Evolutionary conservation across 768 basidiomycete species (phyloP).

Genomic region (Tricholoma hemisulphureum): DNA sequence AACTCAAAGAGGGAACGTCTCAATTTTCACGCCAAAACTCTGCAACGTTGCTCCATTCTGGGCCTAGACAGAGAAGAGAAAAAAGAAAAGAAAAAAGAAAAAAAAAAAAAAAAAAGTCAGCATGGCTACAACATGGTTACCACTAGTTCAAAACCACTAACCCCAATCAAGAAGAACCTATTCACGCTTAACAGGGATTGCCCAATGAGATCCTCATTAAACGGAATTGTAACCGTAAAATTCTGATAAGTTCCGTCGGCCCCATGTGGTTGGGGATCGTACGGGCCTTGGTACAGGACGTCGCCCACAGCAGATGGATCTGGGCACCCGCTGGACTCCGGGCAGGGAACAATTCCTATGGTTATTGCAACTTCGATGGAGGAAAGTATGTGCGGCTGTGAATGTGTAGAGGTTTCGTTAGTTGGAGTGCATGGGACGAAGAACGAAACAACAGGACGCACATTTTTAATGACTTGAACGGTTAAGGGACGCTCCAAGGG

Average conservation of each 20-base stretch:
- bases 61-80: not conserved
- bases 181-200: not conserved
- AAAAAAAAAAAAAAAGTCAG: not conserved
- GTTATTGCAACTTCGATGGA: not conserved
- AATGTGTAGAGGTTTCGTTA: not conserved
- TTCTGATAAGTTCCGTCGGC: not conserved
- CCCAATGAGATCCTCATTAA: conserved; percentile 1
- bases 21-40: not conserved
- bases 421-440: not conserved
- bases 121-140: not conserved
- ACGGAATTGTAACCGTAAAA: not conserved
- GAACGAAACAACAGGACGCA: not conserved
- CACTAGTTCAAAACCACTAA: not conserved
- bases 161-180: conserved; percentile 6
- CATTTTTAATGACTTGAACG: not conserved
- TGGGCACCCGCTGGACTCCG: not conserved
- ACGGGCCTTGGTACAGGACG: not conserved
- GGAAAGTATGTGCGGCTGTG: not conserved
- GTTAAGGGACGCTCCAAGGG: not conserved
- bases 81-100: not conserved
- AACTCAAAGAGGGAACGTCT: conserved; percentile 2
- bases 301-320: not conserved
- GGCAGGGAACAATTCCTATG: not conserved
- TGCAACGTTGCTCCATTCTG: not conserved
- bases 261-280: not conserved